Evolutionary conservation across 2,329 filamentous ascomycete genomes (phyloP).

Genomic region (Fusarium acutatum): DNA sequence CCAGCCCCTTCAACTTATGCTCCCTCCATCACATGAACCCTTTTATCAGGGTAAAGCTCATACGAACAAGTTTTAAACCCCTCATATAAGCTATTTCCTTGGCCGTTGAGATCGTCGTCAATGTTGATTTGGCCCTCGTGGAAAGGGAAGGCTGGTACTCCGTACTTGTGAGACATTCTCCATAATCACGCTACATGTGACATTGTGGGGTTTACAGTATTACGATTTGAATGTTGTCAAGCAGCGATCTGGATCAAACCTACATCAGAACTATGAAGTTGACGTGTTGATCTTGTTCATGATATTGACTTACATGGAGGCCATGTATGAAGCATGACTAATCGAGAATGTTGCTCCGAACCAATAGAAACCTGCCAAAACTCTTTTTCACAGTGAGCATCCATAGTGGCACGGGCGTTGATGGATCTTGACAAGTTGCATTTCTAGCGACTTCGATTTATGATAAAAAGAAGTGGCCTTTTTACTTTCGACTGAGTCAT

Average conservation of each 20-base stretch:
- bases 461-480: slow-evolving; percentile 37
- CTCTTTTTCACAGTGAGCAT: slow-evolving; percentile 9
- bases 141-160: slow-evolving; percentile 14
- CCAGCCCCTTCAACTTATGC: slow-evolving; percentile 36
- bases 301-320: slow-evolving; percentile 18
- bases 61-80: slow-evolving; percentile 4
- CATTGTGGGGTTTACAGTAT: neutral
- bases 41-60: neutral
- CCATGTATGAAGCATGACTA: slow-evolving; percentile 24
- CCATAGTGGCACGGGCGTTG: slow-evolving; percentile 1
- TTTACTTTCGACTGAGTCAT: slow-evolving; percentile 36
- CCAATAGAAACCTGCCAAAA: slow-evolving; percentile 39
- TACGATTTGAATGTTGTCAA: neutral
- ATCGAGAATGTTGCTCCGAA: neutral
- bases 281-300: neutral
- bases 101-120: slow-evolving; percentile 6
- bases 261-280: neutral
- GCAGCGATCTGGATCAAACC: neutral
- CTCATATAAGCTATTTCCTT: slow-evolving; percentile 1
- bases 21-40: slow-evolving; percentile 4
- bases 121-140: slow-evolving; percentile 1
- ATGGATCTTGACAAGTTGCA: slow-evolving; percentile 41
- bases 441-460: slow-evolving; percentile 43
- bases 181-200: slow-evolving; percentile 3
- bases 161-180: slow-evolving; percentile 23